Conservation (phyloP, 371 early-diverging fungal genomes). For the Lichtheimia hyalospora region DNA sequence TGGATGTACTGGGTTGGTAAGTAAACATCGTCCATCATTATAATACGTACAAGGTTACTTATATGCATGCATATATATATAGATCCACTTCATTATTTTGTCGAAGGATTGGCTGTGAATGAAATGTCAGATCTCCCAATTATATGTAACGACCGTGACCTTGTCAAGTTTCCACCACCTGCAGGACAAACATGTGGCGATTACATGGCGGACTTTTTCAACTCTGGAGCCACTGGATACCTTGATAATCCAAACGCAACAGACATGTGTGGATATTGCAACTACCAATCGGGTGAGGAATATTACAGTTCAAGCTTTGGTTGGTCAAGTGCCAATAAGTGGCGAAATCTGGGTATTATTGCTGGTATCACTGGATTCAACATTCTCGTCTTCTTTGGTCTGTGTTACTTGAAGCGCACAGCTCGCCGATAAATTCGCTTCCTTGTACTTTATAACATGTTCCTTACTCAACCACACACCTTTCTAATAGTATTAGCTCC, state of each 20-base stretch:
- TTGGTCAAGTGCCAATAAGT: constrained; percentile 50
- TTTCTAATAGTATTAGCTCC: too few species aligned
- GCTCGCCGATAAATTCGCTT: constrained; percentile 14
- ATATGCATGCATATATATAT: too few species aligned
- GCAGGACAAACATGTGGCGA: constrained; percentile 56
- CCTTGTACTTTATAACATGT: too few species aligned
- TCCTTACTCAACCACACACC: too few species aligned
- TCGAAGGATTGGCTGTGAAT: constrained; percentile 66
- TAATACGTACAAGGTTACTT: constrained; percentile 44
- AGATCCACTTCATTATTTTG: constrained; percentile 62
- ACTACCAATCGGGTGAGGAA: constrained; percentile 52
- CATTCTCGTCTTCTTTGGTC: constrained; percentile 27
- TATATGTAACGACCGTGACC: constrained; percentile 46
- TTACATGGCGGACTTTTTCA: constrained; percentile 53
- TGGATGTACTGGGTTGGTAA: constrained; percentile 79
- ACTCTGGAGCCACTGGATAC: constrained; percentile 49
- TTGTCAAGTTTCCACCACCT: constrained; percentile 53
- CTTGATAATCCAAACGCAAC: constrained; percentile 48
- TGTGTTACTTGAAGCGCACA: constrained; percentile 22
- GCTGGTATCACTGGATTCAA: constrained; percentile 54
- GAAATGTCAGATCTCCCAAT: constrained; percentile 53
- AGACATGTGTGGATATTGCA: constrained; percentile 61
- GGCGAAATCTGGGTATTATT: constrained; percentile 65
- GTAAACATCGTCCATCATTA: constrained; percentile 63
- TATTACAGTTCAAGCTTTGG: constrained; percentile 27